Conservation (phyloP, 2,329 filamentous ascomycete species). For the Penicillium sp. region DNA sequence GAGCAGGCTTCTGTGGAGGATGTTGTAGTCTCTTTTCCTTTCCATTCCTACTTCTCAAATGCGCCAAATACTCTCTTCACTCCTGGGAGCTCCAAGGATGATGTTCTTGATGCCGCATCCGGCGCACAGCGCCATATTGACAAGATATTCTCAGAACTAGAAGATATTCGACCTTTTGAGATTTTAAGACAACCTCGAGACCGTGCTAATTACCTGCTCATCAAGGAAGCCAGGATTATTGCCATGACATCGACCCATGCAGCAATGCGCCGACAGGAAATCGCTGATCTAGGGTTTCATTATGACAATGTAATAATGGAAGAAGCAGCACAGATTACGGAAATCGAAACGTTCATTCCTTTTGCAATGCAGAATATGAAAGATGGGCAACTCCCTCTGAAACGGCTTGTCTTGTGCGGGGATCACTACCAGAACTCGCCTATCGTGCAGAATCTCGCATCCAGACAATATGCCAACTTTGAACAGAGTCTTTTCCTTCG, state of each 20-base stretch:
- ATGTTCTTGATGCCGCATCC: constrained; percentile 69
- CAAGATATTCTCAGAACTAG: constrained; percentile 86
- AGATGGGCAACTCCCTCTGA: constrained; percentile 68
- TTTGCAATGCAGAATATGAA: constrained; percentile 82
- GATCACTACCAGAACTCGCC: constrained; percentile 97
- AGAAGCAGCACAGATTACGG: constrained; percentile 95
- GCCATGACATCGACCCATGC: constrained; percentile 99
- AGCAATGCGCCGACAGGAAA: constrained; percentile 87
- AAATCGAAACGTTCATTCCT: constrained; percentile 95
- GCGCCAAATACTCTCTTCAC: constrained; percentile 84
- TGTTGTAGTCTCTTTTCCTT: constrained; percentile 75
- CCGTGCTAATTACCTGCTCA: constrained; percentile 91
- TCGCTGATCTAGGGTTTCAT: constrained; percentile 85
- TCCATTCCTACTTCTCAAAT: constrained; percentile 80
- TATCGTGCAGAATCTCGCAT: constrained; percentile 89
- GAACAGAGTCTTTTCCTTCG: constrained; percentile 94
- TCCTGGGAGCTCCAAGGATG: constrained; percentile 58
- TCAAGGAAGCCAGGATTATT: constrained; percentile 93
- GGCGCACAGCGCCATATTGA: constrained; percentile 87
- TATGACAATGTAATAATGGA: constrained; percentile 99
- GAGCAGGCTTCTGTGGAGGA: constrained; percentile 56
- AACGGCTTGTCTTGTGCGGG: constrained; percentile 86
- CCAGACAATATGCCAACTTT: constrained; percentile 90
- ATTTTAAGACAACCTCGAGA: constrained; percentile 83
- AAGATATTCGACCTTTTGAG: constrained; percentile 92